Evolutionary conservation across 2,329 filamentous ascomycete genomes (phyloP).

Genomic region (Monosporascus sp.): DNA sequence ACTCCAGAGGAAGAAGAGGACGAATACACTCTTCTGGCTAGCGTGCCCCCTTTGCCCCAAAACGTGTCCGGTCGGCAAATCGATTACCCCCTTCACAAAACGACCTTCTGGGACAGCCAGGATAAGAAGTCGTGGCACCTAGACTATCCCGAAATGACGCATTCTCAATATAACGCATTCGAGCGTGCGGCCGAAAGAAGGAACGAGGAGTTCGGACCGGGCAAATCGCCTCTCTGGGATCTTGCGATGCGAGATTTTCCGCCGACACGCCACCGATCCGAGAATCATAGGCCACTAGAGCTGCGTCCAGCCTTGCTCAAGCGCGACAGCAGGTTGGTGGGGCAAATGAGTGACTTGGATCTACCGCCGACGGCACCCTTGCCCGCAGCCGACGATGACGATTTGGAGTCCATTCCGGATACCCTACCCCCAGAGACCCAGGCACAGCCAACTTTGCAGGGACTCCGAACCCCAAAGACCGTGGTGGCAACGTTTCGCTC

Average conservation of each 20-base stretch:
- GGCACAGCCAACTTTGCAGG: constrained; percentile 30
- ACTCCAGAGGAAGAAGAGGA: constrained; percentile 30
- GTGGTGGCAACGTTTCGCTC: constrained; percentile 63
- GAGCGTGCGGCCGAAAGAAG: constrained; percentile 43
- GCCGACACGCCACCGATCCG: constrained; percentile 29
- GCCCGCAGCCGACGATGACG: constrained; percentile 13
- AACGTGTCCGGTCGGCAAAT: constrained; percentile 51
- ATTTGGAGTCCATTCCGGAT: constrained; percentile 28
- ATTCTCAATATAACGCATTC: constrained; percentile 53
- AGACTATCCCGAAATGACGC: constrained; percentile 59
- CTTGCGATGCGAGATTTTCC: constrained; percentile 56
- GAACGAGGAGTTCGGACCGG: constrained; percentile 49
- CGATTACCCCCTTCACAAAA: constrained; percentile 51
- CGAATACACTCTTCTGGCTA: constrained; percentile 42
- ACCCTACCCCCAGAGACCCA: constrained; percentile 32
- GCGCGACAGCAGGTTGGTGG: constrained; percentile 17
- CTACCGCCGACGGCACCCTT: constrained; percentile 17
- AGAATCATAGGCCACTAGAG: constrained; percentile 6
- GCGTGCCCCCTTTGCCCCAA: constrained; percentile 44
- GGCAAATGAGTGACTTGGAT: constrained; percentile 23
- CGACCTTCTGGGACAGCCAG: constrained; percentile 50
- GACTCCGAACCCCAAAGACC: constrained; percentile 29
- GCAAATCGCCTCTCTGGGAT: constrained; percentile 47
- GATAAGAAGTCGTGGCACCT: constrained; percentile 55
- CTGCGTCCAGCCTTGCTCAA: constrained; percentile 14